phyloP scores from a whole-genome alignment of 495 filamentous ascomycete genomes.

The Pseudomonodictys pantanalensis region DNA sequence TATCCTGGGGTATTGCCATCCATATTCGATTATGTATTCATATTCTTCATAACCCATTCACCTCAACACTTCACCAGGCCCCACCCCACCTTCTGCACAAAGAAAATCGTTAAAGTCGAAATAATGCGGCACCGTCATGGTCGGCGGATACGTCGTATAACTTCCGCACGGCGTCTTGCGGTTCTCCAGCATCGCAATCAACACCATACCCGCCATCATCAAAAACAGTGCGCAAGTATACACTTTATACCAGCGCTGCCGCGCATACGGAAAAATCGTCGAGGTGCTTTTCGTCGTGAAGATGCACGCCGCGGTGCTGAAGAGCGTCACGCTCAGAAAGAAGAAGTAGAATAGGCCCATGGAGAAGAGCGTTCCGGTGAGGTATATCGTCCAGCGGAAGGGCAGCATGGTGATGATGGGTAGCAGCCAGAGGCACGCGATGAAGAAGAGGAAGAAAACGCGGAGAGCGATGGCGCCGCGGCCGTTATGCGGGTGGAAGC shows the following conservation, averaged over 20 bases:
- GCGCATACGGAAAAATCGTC: not conserved
- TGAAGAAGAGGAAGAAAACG: slow-evolving; percentile 6
- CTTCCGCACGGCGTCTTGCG: not conserved
- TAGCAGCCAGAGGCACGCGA: slow-evolving; percentile 1
- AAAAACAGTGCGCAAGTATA: not conserved
- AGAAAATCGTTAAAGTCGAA: slow-evolving; percentile 2
- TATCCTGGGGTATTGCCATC: no score
- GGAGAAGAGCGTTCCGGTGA: slow-evolving; percentile 1
- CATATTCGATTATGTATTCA: no score
- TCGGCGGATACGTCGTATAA: not conserved
- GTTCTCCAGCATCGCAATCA: not conserved
- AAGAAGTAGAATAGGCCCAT: slow-evolving; percentile 4
- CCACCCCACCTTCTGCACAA: no score
- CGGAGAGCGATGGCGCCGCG: not conserved
- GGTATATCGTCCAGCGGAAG: slow-evolving; percentile 1
- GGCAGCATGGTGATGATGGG: slow-evolving; percentile 2
- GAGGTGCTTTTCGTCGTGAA: not conserved
- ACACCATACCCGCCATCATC: not conserved
- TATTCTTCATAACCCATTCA: no score
- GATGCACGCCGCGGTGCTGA: slow-evolving; percentile 4
- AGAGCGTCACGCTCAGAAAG: slow-evolving; percentile 3
- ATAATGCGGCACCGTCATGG: not conserved
- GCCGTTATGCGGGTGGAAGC: not conserved
- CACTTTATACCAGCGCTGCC: not conserved
- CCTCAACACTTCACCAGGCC: no score